Base-by-base conservation (phyloP, 306 rosid genomes). In the Vigna reflexopilosa region DNA sequence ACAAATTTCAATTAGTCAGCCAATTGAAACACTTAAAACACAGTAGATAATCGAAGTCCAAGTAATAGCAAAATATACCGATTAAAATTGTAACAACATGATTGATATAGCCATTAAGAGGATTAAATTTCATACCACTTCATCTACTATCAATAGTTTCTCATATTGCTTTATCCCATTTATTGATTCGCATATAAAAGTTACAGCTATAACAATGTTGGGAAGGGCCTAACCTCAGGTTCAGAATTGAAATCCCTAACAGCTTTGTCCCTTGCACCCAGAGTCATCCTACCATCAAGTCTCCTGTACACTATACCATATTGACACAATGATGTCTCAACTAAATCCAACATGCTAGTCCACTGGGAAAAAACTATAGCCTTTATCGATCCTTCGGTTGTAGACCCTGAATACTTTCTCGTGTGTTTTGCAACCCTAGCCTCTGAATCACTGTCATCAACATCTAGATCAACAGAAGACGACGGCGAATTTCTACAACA, bases 311-410 rank as follows among this genome's bases (percentile, higher is more conserved):
- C 67, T 58, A 93, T 70, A 70, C 71, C 63, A 81, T 81, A 66
- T 42, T 86, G 82, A 3, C 80, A 72, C 85, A 95, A 38, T 72
- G 98, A 78, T 20, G 4, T 4, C 86, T 93, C 94, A 32, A 95
- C 93, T 70, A 95, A 91, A 86, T 95, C 91, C 90, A 95, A 80
- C 99, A 95, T 95, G 81, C 90, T 79, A 75, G 98, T 95, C 99
- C 98, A 95, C 82, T 95, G 99, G 83, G 99, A 95, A 77, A 95
- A 95, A 80, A 95, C 55, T 75, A 95, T 93, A 66, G 94, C 81
- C 83, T 95, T 93, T 30, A 86, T 62, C 7, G 97, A 90, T 77
- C 85, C 89, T 76, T 81, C 90, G 50, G 78, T 78, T 49, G 77
- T 85, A 51, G 66, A 62, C 79, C 85, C 80, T 15, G 98, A 87